These are phyloP conservation scores for Pyricularia pennisetigena DNA, from an alignment of 2,329 filamentous ascomycete species.

Conservation along the genomic window DNA sequence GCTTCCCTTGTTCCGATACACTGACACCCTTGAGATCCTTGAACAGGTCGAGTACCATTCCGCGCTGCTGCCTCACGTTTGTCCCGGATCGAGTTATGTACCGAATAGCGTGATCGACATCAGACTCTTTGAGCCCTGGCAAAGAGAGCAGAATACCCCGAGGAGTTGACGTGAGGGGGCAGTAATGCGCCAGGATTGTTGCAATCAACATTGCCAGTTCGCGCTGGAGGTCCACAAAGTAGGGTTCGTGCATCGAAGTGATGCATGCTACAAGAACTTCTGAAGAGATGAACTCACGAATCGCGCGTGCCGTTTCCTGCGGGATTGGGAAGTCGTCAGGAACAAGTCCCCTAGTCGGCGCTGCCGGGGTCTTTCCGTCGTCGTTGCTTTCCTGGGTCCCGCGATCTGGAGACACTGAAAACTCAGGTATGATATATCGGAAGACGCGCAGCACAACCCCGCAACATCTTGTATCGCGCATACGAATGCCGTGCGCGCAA, in stretches of 20 bases:
- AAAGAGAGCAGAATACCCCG: slow-evolving; percentile 67
- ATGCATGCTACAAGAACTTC: slow-evolving; percentile 87
- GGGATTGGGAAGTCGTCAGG: slow-evolving; percentile 32
- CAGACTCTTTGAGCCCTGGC: slow-evolving; percentile 61
- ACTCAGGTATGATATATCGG: slow-evolving; percentile 74
- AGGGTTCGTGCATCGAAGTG: slow-evolving; percentile 83
- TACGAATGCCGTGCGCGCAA: slow-evolving; percentile 79
- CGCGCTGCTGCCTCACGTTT: slow-evolving; percentile 67
- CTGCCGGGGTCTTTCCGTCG: not conserved
- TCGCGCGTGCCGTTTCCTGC: slow-evolving; percentile 47
- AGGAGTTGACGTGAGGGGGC: slow-evolving; percentile 58
- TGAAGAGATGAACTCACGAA: slow-evolving; percentile 82
- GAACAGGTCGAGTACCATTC: slow-evolving; percentile 73
- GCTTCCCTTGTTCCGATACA: slow-evolving; percentile 86
- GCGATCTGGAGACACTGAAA: slow-evolving; percentile 26
- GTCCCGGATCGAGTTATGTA: slow-evolving; percentile 48
- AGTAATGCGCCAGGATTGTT: slow-evolving; percentile 71
- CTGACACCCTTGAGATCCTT: slow-evolving; percentile 83
- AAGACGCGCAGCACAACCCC: slow-evolving; percentile 80
- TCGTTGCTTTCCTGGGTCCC: not conserved
- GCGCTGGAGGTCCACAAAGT: slow-evolving; percentile 93
- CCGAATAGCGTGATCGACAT: slow-evolving; percentile 55
- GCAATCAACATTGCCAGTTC: slow-evolving; percentile 85
- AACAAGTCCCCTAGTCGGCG: slow-evolving; percentile 3
- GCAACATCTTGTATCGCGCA: slow-evolving; percentile 84